Evolutionary conservation across 169 alveolate species (phyloP).

Genomic region (Cryptosporidium ubiquitum): DNA sequence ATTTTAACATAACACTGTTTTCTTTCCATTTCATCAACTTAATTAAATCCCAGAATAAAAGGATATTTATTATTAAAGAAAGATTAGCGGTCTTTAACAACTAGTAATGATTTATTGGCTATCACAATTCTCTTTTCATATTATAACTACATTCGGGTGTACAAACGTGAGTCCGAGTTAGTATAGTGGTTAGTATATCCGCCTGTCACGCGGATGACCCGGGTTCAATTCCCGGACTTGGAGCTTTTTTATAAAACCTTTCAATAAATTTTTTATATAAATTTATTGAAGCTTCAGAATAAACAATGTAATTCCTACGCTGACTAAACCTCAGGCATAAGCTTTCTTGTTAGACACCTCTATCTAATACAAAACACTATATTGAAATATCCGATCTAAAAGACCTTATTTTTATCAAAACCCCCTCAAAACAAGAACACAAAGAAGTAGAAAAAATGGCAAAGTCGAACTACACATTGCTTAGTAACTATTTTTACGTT

Average conservation of each 20-base stretch:
- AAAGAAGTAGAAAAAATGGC: neutral
- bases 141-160: neutral
- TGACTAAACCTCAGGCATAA: no score
- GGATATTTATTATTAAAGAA: neutral
- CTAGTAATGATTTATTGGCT: neutral
- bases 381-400: neutral
- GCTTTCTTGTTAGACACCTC: no score
- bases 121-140: neutral
- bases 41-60: no score
- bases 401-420: no score
- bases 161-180: conserved; percentile 81
- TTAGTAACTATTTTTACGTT: neutral
- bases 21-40: no score
- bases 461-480: neutral
- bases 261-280: no score
- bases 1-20: no score
- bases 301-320: no score
- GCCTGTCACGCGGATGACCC: conserved; percentile 94
- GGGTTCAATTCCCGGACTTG: conserved; percentile 92
- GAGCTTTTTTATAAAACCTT: conserved; percentile 77
- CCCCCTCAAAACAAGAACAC: no score
- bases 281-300: no score
- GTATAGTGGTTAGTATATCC: conserved; percentile 91
- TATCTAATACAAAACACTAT: no score
- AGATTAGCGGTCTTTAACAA: neutral